phyloP scores from a whole-genome alignment of 208 protist genomes.

The Porcisia deanei region DNA sequence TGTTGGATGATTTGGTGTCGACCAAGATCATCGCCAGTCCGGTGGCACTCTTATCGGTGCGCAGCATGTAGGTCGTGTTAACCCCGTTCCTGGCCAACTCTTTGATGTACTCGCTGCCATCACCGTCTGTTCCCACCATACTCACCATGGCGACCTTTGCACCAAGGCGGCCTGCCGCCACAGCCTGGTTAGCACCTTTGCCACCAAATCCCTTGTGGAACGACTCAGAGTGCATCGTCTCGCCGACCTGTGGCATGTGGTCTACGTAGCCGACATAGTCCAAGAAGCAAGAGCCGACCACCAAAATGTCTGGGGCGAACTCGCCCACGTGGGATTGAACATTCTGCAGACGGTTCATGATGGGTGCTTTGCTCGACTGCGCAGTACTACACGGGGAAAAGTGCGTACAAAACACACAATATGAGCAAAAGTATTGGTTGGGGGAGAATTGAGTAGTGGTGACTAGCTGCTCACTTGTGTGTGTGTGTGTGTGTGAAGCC shows the following conservation, averaged over 20 bases:
- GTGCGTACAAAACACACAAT: background rate
- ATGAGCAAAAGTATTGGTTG: background rate
- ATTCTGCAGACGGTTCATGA: conserved; percentile 59
- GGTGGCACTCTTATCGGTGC: conserved; percentile 44
- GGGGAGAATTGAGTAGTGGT: background rate
- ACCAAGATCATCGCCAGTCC: conserved; percentile 94
- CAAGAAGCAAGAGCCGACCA: conserved; percentile 91
- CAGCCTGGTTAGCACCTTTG: conserved; percentile 95
- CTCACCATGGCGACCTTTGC: conserved; percentile 84
- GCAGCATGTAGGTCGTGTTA: conserved; percentile 69
- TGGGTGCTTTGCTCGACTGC: background rate
- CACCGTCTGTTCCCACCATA: conserved; percentile 87
- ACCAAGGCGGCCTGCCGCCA: conserved; percentile 82
- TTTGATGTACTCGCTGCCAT: conserved; percentile 83
- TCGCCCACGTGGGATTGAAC: conserved; percentile 43
- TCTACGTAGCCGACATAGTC: conserved; percentile 92
- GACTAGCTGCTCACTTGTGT: background rate
- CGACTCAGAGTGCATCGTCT: conserved; percentile 88
- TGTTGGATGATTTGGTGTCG: conserved; percentile 82
- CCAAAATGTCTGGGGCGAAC: conserved; percentile 64
- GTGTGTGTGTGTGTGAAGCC: background rate
- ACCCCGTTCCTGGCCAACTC: conserved; percentile 83
- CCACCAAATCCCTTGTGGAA: conserved; percentile 93
- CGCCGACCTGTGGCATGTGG: conserved; percentile 85
- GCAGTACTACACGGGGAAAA: conserved; percentile 1